A percentile compares a stretch with the other conserved stretches of the same genome.
Evolutionary conservation across 441 rosid species (phyloP).

Genomic region (Populus hybrid): DNA sequence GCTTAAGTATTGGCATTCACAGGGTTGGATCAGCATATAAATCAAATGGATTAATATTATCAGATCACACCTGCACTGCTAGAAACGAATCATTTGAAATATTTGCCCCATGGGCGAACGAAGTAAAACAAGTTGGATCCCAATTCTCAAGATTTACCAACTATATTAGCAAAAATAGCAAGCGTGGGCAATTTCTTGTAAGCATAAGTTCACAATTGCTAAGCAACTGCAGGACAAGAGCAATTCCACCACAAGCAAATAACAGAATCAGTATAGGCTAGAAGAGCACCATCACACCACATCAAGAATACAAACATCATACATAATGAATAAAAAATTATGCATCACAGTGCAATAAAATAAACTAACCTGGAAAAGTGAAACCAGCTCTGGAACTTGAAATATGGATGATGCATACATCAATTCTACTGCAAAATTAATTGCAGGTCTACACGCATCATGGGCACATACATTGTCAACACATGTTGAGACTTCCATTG

Average conservation of each 20-base stretch:
- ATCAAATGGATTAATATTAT: neutral
- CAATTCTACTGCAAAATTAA: conserved; percentile 71
- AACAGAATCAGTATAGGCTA: neutral
- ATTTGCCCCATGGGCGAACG: neutral
- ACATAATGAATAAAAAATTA: neutral
- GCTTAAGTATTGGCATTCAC: neutral
- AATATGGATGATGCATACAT: conserved; percentile 75
- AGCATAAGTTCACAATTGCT: neutral
- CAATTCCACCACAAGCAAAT: conserved; percentile 11
- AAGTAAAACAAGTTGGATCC: neutral
- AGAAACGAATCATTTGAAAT: neutral
- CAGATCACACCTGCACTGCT: neutral
- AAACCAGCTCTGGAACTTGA: conserved; percentile 61
- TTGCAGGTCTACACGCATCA: conserved; percentile 79
- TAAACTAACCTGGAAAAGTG: conserved; percentile 71
- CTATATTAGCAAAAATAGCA: neutral
- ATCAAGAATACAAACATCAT: neutral
- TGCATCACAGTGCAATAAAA: neutral
- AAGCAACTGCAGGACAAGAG: neutral
- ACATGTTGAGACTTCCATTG: conserved; percentile 76
- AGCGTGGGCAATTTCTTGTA: neutral
- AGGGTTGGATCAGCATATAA: neutral
- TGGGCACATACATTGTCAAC: conserved; percentile 67
- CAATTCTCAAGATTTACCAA: neutral
- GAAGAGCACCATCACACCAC: neutral